Evolutionary conservation across 306 rosid species (phyloP).

Genomic region (Alnus glutinosa): DNA sequence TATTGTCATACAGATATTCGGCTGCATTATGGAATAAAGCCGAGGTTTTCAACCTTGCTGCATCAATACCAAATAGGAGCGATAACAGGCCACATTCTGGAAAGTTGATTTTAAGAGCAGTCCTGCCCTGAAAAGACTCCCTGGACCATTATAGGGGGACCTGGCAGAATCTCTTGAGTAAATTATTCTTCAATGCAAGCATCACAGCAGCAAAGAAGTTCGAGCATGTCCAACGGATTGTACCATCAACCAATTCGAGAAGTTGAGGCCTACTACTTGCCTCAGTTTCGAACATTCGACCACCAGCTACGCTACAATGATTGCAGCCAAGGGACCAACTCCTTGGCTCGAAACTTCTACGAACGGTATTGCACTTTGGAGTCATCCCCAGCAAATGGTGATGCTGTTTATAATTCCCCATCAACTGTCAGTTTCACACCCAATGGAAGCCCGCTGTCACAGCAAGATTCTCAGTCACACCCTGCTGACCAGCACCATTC

Average conservation of each 20-base stretch:
- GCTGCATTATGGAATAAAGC: conserved; percentile 18
- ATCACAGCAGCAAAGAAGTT: conserved; percentile 63
- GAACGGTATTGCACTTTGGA: conserved; percentile 78
- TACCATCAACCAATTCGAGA: conserved; percentile 66
- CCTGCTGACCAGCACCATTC: conserved; percentile 53
- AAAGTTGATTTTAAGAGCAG: too few species aligned
- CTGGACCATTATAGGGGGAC: conserved; percentile 12
- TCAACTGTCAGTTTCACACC: conserved; percentile 73
- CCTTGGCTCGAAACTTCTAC: conserved; percentile 38
- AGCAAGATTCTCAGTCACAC: conserved; percentile 64
- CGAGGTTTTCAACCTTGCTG: background rate
- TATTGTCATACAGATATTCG: conserved; percentile 15
- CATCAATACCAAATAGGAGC: too few species aligned
- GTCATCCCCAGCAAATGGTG: conserved; percentile 61
- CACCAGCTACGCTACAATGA: conserved; percentile 43
- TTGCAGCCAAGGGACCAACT: conserved; percentile 47
- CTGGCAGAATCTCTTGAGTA: background rate
- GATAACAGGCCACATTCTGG: too few species aligned
- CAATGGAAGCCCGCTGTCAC: conserved; percentile 66
- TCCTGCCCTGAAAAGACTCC: conserved; percentile 10
- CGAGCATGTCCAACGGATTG: conserved; percentile 54
- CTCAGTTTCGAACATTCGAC: conserved; percentile 55
- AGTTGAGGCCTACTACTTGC: conserved; percentile 59
- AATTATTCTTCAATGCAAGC: conserved; percentile 59
- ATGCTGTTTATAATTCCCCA: conserved; percentile 47